A percentile compares a stretch with the other conserved stretches of the same genome.
Evolutionary conservation across 225 moss, liverwort and hornwort species (phyloP).

Genomic region (Asterella californica): DNA sequence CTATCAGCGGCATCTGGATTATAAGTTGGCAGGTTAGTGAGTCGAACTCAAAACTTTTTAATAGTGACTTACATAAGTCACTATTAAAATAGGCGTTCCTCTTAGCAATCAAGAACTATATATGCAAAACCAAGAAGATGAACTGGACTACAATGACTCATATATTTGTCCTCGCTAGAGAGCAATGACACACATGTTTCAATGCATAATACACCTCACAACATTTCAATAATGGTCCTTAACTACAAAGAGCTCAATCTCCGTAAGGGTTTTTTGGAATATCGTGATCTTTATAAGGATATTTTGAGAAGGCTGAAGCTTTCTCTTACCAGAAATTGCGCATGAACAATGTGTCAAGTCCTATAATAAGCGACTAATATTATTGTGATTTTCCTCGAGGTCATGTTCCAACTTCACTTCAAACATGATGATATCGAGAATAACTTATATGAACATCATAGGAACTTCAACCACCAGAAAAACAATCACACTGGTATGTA

Average conservation of each 20-base stretch:
- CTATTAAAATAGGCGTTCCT: too few species aligned
- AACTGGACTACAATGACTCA: too few species aligned
- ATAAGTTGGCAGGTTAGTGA: conserved; percentile 59
- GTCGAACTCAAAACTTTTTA: not conserved
- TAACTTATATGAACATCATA: conserved; percentile 54
- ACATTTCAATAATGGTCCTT: too few species aligned
- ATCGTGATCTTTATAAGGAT: conserved; percentile 29
- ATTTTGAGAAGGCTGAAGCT: conserved; percentile 26
- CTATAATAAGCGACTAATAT: conserved; percentile 52
- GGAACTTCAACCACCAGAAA: conserved; percentile 51
- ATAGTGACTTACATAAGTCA: too few species aligned
- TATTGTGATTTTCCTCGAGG: conserved; percentile 39
- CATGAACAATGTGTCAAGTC: conserved; percentile 43
- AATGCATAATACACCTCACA: too few species aligned
- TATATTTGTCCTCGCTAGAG: too few species aligned
- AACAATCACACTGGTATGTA: conserved; percentile 49
- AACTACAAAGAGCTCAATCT: not conserved
- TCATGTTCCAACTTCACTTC: conserved; percentile 39
- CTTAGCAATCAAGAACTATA: too few species aligned
- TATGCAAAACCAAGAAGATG: too few species aligned
- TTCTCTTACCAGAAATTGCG: conserved; percentile 26
- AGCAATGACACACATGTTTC: too few species aligned
- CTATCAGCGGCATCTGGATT: conserved; percentile 63
- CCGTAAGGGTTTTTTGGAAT: not conserved
- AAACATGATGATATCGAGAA: conserved; percentile 35